Percentiles rank a stretch among this genome's conserved stretches.
Evolutionary conservation across 495 filamentous ascomycete species (phyloP).

Genomic region (Glutinoglossum americanum): DNA sequence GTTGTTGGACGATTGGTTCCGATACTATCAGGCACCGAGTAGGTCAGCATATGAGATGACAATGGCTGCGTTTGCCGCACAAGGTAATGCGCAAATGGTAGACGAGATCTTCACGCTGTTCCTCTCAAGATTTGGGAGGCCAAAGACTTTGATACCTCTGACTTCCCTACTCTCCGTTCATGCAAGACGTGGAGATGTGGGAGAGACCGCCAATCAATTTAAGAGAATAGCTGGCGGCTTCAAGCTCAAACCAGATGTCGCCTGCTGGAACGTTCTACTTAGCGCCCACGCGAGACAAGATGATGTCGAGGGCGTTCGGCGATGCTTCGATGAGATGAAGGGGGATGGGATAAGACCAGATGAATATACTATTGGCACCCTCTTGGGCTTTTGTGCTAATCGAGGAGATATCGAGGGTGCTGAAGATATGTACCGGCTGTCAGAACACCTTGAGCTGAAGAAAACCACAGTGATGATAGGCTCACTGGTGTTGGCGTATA

Average conservation of each 20-base stretch:
- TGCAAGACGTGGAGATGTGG: slow-evolving; percentile 37
- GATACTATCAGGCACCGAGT: slow-evolving; percentile 17
- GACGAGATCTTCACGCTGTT: slow-evolving; percentile 35
- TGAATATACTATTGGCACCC: slow-evolving; percentile 38
- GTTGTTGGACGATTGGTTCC: slow-evolving; percentile 32
- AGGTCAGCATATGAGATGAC: slow-evolving; percentile 24
- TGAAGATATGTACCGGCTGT: slow-evolving; percentile 35
- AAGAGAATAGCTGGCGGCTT: slow-evolving; percentile 30
- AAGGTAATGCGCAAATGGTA: slow-evolving; percentile 14
- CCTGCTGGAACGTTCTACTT: slow-evolving; percentile 59
- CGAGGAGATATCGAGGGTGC: slow-evolving; percentile 54
- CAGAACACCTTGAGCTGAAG: slow-evolving; percentile 21
- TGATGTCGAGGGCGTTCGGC: slow-evolving; percentile 40
- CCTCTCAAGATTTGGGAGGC: slow-evolving; percentile 17
- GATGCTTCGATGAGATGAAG: slow-evolving; percentile 34
- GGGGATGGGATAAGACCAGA: slow-evolving; percentile 25
- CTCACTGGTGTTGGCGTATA: slow-evolving; percentile 44
- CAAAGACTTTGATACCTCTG: slow-evolving; percentile 16
- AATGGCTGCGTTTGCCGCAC: slow-evolving; percentile 13
- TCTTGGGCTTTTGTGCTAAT: slow-evolving; percentile 50
- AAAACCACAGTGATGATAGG: slow-evolving; percentile 33
- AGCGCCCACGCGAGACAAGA: slow-evolving; percentile 41
- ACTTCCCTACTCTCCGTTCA: slow-evolving; percentile 40
- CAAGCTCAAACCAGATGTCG: slow-evolving; percentile 26
- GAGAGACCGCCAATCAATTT: slow-evolving; percentile 35